Percentiles rank a stretch among this genome's conserved stretches.
These are phyloP conservation scores for Phyllosticta paracitricarpa DNA, from an alignment of 2,329 filamentous ascomycete species.

Conservation along the genomic window DNA sequence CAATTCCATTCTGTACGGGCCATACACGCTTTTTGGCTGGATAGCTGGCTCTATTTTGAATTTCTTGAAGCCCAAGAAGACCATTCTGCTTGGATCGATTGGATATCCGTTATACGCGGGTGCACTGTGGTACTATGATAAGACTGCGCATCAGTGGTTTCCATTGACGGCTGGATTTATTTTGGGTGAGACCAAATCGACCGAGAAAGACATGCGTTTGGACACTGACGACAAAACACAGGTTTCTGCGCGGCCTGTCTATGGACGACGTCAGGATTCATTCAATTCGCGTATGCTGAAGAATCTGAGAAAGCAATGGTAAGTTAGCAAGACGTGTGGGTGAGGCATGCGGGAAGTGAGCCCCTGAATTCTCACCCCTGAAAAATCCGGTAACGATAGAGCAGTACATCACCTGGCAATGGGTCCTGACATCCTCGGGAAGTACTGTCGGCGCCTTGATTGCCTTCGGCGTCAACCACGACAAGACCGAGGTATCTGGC, in stretches of 20 bases:
- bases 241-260: background rate
- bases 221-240: too few species aligned
- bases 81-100: conserved; percentile 12
- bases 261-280: background rate
- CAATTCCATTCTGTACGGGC: conserved; percentile 15
- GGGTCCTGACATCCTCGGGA: background rate
- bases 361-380: background rate
- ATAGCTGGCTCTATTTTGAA: conserved; percentile 15
- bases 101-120: conserved; percentile 17
- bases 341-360: background rate
- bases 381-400: background rate
- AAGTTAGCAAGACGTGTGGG: background rate
- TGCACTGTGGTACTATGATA: conserved; percentile 16
- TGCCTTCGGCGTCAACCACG: background rate
- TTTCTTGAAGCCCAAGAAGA: conserved; percentile 13
- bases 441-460: background rate
- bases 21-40: conserved; percentile 14
- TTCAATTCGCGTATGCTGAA: background rate
- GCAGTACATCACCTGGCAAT: background rate
- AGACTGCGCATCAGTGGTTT: conserved; percentile 13
- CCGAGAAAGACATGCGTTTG: too few species aligned
- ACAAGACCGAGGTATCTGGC: background rate
- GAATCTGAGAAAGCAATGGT: background rate
- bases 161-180: conserved; percentile 2
- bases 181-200: background rate